Evolutionary conservation across 1,284 basidiomycete genomes (phyloP), one percentile per base, ranked within the genome.

Genomic region (Trichosporon coremiiforme): DNA sequence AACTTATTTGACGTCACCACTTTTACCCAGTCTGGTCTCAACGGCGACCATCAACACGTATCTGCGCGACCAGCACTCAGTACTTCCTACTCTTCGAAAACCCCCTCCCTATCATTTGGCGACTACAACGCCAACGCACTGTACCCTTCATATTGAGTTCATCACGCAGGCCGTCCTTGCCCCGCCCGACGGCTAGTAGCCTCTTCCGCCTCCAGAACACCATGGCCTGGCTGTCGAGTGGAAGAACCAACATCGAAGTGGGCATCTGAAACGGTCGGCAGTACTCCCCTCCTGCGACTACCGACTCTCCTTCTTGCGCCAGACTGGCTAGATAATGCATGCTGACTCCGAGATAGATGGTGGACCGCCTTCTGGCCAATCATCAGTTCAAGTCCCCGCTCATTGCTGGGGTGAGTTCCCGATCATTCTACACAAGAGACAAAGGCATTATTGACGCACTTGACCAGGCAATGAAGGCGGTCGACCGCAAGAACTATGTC

Each of bases 401-500:
- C 4, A 77, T 83, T 5, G 79, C 80, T 17, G 75, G 76, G 65
- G 82, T 80, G 62, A 50, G 77, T 33, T 62, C 15, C 5, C 31
- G 29, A 31, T 29, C 13, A 5, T 66, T 13, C 5, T 53, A 5
- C 62, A n/a, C 29, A 9, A 17, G 47, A 38, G 7, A 38, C 36
- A 41, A 62, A 7, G 31, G 9, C 33, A n/a, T 15, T 17, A 5
- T 47, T 69, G 33, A 68, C 65, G 57, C 57, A 62, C 57, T 62
- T 31, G 7, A 2, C 22, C 55, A 83, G 82, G 83, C 83, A 8
- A 82, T 83, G 80, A 73, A 72, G 22, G 74, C 76, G 36, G 81
- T 82, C 15, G 82, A 84, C 71, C 75, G 83, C 57, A 77, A 72
- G 69, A 72, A 82, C 67, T 84, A 84, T 65, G 78, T 81, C 4